Evolutionary conservation across 2,329 filamentous ascomycete genomes (phyloP), one percentile per base, ranked within the genome.

Genomic region (Aspergillus ochraceus): DNA sequence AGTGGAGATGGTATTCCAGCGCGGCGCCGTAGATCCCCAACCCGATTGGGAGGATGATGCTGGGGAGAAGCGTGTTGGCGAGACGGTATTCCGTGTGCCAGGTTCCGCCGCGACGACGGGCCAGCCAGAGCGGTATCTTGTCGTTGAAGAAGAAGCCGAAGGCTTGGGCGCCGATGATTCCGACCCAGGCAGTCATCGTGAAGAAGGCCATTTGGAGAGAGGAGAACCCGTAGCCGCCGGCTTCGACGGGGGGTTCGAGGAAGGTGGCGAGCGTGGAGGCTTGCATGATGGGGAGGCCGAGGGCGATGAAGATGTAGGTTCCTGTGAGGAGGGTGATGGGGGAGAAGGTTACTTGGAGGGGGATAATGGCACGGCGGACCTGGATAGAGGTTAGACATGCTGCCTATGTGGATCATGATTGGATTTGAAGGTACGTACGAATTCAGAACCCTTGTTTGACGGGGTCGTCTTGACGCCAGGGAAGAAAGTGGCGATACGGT

Each of bases 201-300:
- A 74, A 77, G 9, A 70, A 71, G 1, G 77, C 77, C 30, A 76
- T 79, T 56, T 79, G 73, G 17, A 74, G 65, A 0, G 77, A 68
- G 0, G 72, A 72, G 61, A 80, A 80, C 14, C 77, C 77, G 64
- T 81, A 81, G 1, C 79, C 79, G 24, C 76, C 76, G 4, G 61
- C 65, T 6, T 65, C 64, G 12, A n/a, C 46, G 0, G 17, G 68
- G 58, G 1, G 78, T 74, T 24, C 70, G 69, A 58, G 79, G 77
- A 5, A 80, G 71, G 69, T 73, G 79, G n/a, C 70, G 0, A 75
- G 68, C 1, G 73, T 71, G 1, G 76, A 62, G 14, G 70, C 70
- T 52, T 75, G 74, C 52, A 75, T 66, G 19, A 75, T 69, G 26
- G 71, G 72, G 59, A 72, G 75, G 8, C 73, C 74, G 52, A 78